These are phyloP conservation scores for Fusarium nurragi DNA, from an alignment of 2,329 filamentous ascomycete species.

Conservation along the genomic window DNA sequence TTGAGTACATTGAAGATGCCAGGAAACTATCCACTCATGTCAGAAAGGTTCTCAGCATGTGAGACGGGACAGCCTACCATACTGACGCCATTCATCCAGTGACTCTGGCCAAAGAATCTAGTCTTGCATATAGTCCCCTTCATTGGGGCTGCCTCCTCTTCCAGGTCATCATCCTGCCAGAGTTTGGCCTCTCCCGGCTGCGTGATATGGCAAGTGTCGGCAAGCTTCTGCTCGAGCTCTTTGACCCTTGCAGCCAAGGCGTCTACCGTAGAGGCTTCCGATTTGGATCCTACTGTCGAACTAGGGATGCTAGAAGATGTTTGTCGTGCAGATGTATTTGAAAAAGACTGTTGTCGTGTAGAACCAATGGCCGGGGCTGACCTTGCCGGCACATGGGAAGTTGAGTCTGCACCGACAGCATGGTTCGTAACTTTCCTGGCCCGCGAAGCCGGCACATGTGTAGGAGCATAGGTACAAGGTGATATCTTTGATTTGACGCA, in stretches of 20 bases:
- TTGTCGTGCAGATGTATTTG: background rate
- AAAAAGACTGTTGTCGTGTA: conserved; percentile 6
- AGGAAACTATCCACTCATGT: conserved; percentile 44
- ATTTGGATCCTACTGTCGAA: conserved; percentile 42
- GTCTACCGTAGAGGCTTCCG: conserved; percentile 43
- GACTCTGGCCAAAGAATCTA: conserved; percentile 59
- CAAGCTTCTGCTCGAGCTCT: conserved; percentile 57
- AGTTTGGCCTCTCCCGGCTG: conserved; percentile 27
- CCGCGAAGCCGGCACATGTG: conserved; percentile 47
- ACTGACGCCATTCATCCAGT: conserved; percentile 59
- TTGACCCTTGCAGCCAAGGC: conserved; percentile 52
- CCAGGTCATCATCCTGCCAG: background rate
- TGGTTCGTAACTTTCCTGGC: conserved; percentile 28
- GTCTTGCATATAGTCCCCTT: conserved; percentile 55
- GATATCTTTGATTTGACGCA: conserved; percentile 66
- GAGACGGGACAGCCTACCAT: conserved; percentile 48
- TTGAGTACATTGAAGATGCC: conserved; percentile 43
- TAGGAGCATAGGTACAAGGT: conserved; percentile 62
- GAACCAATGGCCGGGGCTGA: conserved; percentile 25
- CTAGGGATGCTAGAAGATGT: conserved; percentile 41
- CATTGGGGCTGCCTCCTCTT: conserved; percentile 30
- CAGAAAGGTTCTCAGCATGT: background rate
- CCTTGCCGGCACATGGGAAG: conserved; percentile 33
- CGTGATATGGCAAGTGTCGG: conserved; percentile 41
- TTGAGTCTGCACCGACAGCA: conserved; percentile 1